These are phyloP conservation scores for Candida palmyrensis DNA, from an alignment of 805 yeast genomes.

Conservation along the genomic window DNA sequence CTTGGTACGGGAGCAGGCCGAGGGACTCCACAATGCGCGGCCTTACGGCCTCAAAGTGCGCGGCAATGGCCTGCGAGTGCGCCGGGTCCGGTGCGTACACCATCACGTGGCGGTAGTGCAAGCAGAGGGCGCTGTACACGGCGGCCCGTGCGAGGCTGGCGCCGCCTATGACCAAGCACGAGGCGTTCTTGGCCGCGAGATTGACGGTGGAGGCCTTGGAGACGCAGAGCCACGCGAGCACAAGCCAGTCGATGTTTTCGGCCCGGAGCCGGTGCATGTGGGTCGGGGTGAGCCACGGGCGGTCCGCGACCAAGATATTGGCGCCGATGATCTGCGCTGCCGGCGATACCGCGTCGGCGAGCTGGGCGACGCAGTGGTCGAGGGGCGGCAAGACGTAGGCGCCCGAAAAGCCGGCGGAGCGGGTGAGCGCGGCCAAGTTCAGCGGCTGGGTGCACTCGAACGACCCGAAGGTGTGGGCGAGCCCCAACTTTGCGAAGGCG, in stretches of 20 bases:
- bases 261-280: constrained; percentile 9
- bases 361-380: constrained; percentile 8
- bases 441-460: constrained; percentile 9
- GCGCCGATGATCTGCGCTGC: constrained; percentile 12
- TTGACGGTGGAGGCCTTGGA: constrained; percentile 13
- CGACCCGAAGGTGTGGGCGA: constrained; percentile 8
- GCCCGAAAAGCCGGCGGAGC: constrained; percentile 12
- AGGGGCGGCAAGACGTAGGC: constrained; percentile 12
- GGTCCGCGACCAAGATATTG: constrained; percentile 9
- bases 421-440: constrained; percentile 5
- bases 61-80: background rate
- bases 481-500: constrained; percentile 10
- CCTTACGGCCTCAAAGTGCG: no score
- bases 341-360: constrained; percentile 10
- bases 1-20: no score
- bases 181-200: constrained; percentile 9
- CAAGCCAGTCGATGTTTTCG: constrained; percentile 16
- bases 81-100: constrained; percentile 9
- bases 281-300: constrained; percentile 8
- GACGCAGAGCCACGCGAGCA: constrained; percentile 6
- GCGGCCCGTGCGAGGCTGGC: constrained; percentile 14
- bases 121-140: constrained; percentile 11
- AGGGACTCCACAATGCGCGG: no score
- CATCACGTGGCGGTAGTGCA: constrained; percentile 10
- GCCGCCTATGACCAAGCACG: constrained; percentile 14